A percentile compares a stretch with the other conserved stretches of the same genome.
Evolutionary conservation across 2,329 filamentous ascomycete genomes (phyloP).

Genomic region (Grosmannia clavigera): DNA sequence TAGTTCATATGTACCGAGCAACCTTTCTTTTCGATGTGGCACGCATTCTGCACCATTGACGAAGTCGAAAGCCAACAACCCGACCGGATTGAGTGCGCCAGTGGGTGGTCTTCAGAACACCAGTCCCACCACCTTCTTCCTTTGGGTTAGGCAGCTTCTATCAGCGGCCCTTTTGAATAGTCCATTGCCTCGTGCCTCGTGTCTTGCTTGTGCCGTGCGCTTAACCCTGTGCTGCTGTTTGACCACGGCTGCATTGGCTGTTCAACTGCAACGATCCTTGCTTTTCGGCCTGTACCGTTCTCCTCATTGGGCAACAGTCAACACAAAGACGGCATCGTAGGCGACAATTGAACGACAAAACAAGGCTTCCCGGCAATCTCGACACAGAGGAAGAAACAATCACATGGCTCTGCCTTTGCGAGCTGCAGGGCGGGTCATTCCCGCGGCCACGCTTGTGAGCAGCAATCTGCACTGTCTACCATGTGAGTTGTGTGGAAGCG

Average conservation of each 20-base stretch:
- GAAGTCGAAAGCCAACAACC: not conserved
- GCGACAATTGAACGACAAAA: too few species aligned
- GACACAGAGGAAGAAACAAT: not conserved
- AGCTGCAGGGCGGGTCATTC: not conserved
- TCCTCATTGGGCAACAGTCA: too few species aligned
- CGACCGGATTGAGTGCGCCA: too few species aligned
- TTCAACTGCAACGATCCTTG: too few species aligned
- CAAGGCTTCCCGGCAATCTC: not conserved
- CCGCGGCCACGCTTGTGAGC: not conserved
- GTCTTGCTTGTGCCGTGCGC: not conserved
- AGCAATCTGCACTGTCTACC: slow-evolving; percentile 6
- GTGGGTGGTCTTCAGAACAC: not conserved
- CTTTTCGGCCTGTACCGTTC: too few species aligned
- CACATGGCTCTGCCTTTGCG: not conserved
- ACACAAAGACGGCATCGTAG: too few species aligned
- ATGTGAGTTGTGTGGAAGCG: not conserved
- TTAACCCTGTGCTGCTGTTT: not conserved
- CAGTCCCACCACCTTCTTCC: not conserved
- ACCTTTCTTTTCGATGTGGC: not conserved
- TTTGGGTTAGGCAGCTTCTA: not conserved
- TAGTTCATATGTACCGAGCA: not conserved
- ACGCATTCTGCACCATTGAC: not conserved
- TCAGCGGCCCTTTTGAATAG: not conserved
- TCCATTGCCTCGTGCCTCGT: not conserved
- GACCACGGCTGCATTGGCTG: not conserved